These are phyloP conservation scores for Mortierella sp. DNA, from an alignment of 371 early-diverging fungal genomes.

Conservation along the genomic window DNA sequence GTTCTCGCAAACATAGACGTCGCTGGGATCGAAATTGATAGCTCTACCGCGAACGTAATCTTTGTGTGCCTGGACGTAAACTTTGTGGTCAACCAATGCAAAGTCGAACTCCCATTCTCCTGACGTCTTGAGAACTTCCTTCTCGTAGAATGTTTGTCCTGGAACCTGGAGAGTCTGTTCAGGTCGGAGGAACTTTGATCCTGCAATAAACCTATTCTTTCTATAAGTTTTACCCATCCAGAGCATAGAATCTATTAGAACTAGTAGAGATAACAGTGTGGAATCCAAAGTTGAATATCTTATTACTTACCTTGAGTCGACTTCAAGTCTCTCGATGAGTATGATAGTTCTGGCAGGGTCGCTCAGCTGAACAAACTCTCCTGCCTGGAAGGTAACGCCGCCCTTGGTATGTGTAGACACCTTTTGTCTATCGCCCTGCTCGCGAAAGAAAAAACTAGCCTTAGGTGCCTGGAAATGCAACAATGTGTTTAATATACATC, in stretches of 20 bases:
- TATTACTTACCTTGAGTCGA: constrained; percentile 41
- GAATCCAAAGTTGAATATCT: not conserved
- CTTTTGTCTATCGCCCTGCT: constrained; percentile 47
- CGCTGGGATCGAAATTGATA: constrained; percentile 59
- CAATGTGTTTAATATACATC: not conserved
- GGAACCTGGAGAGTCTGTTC: constrained; percentile 62
- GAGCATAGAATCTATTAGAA: not conserved
- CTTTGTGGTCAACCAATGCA: constrained; percentile 58
- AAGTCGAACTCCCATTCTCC: constrained; percentile 59
- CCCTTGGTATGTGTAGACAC: constrained; percentile 57
- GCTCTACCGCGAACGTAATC: constrained; percentile 61
- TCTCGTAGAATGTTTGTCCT: constrained; percentile 62
- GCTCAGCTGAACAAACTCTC: constrained; percentile 59
- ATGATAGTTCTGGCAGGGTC: constrained; percentile 56
- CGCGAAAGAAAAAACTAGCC: not conserved
- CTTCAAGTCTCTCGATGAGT: constrained; percentile 58
- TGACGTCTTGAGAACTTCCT: constrained; percentile 62
- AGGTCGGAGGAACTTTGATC: constrained; percentile 62
- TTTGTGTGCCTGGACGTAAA: constrained; percentile 62
- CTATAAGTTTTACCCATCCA: not conserved
- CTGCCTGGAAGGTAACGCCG: constrained; percentile 50
- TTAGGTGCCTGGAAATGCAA: not conserved
- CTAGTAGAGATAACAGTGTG: not conserved
- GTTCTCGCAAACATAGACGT: constrained; percentile 64
- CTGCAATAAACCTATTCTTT: constrained; percentile 60